A percentile compares a stretch with the other conserved stretches of the same genome.
phyloP scores from a whole-genome alignment of 169 alveolate species.

The Theileria annulata region DNA sequence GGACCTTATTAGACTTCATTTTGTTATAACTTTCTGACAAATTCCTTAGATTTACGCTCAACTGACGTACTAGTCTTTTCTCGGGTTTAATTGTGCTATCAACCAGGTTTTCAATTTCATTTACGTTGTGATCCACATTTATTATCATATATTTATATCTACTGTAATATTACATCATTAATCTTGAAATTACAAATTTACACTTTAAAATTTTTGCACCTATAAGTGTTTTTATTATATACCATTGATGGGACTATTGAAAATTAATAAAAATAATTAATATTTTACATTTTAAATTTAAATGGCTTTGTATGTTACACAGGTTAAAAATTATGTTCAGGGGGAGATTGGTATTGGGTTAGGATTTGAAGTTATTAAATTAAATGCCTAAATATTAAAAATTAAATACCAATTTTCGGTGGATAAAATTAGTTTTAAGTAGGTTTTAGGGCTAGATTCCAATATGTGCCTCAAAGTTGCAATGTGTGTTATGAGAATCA shows the following conservation, averaged over 20 bases:
- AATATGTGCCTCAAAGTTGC: neutral
- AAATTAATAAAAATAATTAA: no score
- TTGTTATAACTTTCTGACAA: neutral
- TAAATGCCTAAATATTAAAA: neutral
- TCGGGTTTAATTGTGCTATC: neutral
- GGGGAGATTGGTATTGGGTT: neutral
- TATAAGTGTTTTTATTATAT: neutral
- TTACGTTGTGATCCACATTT: neutral
- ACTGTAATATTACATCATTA: neutral
- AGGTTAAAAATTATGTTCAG: neutral
- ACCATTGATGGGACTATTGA: neutral
- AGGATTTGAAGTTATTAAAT: neutral
- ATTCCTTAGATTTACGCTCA: constrained; percentile 6
- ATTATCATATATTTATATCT: neutral
- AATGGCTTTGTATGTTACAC: neutral
- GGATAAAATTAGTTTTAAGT: neutral
- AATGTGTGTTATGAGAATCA: neutral
- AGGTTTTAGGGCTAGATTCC: neutral
- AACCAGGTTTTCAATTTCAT: neutral
- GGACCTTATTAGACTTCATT: neutral
- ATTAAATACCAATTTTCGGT: neutral
- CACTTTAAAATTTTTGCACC: neutral
- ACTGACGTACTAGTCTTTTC: neutral
- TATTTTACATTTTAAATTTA: neutral
- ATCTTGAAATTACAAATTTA: neutral